phyloP scores from a whole-genome alignment of 192 early-diverging fungal species.

The Coemansia guatemalensis region DNA sequence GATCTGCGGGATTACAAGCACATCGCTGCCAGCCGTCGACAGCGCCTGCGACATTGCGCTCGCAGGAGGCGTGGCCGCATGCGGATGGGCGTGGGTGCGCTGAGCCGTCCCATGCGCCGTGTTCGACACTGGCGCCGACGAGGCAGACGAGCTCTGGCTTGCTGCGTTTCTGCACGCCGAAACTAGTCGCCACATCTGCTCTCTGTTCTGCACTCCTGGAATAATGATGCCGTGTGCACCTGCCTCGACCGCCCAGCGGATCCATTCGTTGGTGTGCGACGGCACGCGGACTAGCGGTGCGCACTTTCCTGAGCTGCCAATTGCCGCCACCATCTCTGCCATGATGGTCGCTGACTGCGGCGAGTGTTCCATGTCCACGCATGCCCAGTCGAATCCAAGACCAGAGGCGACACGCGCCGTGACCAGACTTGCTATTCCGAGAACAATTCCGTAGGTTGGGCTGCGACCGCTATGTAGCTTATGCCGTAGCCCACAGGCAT shows the following conservation, averaged over 20 bases:
- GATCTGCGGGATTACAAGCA: slow-evolving; percentile 45
- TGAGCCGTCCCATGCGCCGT: not conserved
- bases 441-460: slow-evolving; percentile 34
- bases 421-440: slow-evolving; percentile 38
- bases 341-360: slow-evolving; percentile 29
- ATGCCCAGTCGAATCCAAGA: slow-evolving; percentile 50
- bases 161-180: slow-evolving; percentile 7
- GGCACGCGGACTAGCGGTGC: slow-evolving; percentile 46
- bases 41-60: not conserved
- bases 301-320: slow-evolving; percentile 24
- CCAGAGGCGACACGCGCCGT: slow-evolving; percentile 29
- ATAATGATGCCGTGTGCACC: slow-evolving; percentile 47
- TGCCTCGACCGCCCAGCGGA: slow-evolving; percentile 39
- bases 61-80: not conserved
- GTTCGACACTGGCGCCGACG: slow-evolving; percentile 3
- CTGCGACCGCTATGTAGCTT: slow-evolving; percentile 22
- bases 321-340: slow-evolving; percentile 46
- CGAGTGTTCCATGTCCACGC: slow-evolving; percentile 35
- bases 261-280: slow-evolving; percentile 27
- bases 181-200: slow-evolving; percentile 32
- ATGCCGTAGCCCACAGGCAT: slow-evolving; percentile 14
- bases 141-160: not conserved
- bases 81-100: not conserved
- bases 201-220: slow-evolving; percentile 25
- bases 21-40: not conserved